Conservation (phyloP, 208 protist species). For the Crithidia mellificae region DNA sequence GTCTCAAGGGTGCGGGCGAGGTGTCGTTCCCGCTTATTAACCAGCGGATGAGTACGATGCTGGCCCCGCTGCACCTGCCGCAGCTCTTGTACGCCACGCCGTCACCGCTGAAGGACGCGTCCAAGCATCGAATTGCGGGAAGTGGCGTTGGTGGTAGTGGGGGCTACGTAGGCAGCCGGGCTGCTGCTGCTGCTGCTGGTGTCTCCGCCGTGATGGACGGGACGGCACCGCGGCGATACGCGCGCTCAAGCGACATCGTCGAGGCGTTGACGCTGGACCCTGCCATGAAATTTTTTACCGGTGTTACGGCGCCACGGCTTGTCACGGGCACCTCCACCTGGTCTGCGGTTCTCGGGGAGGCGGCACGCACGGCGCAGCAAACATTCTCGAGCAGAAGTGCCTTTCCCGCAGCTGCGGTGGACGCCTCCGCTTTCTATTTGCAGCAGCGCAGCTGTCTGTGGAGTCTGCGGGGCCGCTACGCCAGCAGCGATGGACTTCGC, state of each 20-base stretch:
- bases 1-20: slow-evolving; percentile 24
- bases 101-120: slow-evolving; percentile 22
- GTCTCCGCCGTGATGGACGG: neutral
- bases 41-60: slow-evolving; percentile 43
- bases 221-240: slow-evolving; percentile 22
- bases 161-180: too few species aligned
- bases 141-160: neutral
- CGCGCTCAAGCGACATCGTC: slow-evolving; percentile 43
- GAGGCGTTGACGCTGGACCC: slow-evolving; percentile 71
- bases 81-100: slow-evolving; percentile 52
- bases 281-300: slow-evolving; percentile 75
- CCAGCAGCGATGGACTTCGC: slow-evolving; percentile 40
- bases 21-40: slow-evolving; percentile 56
- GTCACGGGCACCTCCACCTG: slow-evolving; percentile 24
- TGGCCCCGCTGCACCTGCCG: slow-evolving; percentile 65
- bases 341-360: slow-evolving; percentile 43
- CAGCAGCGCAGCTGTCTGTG: slow-evolving; percentile 49
- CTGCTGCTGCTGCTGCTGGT: neutral
- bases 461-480: slow-evolving; percentile 51
- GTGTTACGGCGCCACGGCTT: slow-evolving; percentile 25
- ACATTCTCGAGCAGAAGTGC: slow-evolving; percentile 28
- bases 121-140: slow-evolving; percentile 28
- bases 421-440: slow-evolving; percentile 27
- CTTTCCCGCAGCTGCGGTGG: neutral
- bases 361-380: slow-evolving; percentile 26